These are phyloP conservation scores for Breynia disticha DNA, from an alignment of 441 rosid species.

Conservation along the genomic window DNA sequence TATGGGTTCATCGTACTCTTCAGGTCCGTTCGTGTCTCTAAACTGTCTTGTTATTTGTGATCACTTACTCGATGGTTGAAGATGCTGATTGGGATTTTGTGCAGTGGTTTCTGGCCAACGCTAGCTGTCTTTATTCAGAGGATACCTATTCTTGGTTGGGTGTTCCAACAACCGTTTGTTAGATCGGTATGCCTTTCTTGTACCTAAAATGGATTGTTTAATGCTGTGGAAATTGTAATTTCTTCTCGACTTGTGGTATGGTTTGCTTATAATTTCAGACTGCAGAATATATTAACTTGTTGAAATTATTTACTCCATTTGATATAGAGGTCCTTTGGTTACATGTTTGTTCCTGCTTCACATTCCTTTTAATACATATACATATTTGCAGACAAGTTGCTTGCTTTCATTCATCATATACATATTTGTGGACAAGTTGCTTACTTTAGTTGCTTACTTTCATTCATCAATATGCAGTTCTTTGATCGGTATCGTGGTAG, in stretches of 20 bases:
- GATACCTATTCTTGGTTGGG: conserved; percentile 92
- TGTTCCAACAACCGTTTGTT: conserved; percentile 64
- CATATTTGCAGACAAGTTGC: no score
- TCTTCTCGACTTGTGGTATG: no score
- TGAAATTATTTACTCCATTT: no score
- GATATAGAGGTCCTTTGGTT: no score
- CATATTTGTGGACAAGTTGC: no score
- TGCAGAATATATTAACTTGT: no score
- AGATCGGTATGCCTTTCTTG: conserved; percentile 47
- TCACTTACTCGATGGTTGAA: background rate
- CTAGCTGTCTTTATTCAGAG: conserved; percentile 75
- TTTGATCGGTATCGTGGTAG: conserved; percentile 47
- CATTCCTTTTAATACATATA: background rate
- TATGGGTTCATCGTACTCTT: conserved; percentile 86
- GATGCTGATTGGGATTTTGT: conserved; percentile 18
- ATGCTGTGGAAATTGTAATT: background rate
- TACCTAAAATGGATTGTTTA: background rate
- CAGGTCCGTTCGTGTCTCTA: conserved; percentile 37
- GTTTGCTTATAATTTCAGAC: background rate
- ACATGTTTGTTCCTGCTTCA: no score
- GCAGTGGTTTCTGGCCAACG: conserved; percentile 98
- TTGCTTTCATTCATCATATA: no score
- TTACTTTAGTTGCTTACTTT: background rate
- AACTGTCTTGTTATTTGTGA: background rate
- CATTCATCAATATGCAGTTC: conserved; percentile 31